Conservation (phyloP, 2,329 filamentous ascomycete genomes). For the Penicillium sp. region DNA sequence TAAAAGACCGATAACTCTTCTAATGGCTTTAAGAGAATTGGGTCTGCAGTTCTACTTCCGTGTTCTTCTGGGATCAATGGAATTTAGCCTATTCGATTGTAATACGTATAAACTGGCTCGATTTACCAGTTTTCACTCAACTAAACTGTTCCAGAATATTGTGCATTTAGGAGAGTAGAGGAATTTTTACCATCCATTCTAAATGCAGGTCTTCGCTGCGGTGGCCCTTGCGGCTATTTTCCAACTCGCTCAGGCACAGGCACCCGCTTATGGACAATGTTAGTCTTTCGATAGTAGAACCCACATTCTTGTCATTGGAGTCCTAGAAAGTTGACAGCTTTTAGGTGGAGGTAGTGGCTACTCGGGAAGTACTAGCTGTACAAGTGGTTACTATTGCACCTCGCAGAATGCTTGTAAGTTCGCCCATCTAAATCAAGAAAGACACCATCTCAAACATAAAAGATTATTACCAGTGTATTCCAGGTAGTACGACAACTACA, state of each 20-base stretch:
- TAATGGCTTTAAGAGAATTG: background rate
- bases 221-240: background rate
- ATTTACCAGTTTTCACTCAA: background rate
- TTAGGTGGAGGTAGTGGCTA: conserved; percentile 20
- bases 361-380: conserved; percentile 19
- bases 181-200: background rate
- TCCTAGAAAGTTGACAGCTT: background rate
- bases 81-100: background rate
- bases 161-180: background rate
- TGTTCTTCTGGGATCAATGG: background rate
- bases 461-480: conserved; percentile 23
- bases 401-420: conserved; percentile 22
- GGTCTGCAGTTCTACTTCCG: background rate
- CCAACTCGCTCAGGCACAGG: conserved; percentile 16
- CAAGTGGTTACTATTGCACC: conserved; percentile 16
- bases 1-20: no score
- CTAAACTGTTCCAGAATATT: background rate
- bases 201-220: background rate
- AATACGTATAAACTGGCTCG: background rate
- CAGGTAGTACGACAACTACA: conserved; percentile 10
- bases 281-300: background rate
- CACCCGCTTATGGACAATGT: conserved; percentile 20
- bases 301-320: background rate
- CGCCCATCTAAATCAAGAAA: background rate
- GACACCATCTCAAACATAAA: background rate